Conservation (phyloP, 2,329 filamentous ascomycete species). For the Fusarium sp. region DNA sequence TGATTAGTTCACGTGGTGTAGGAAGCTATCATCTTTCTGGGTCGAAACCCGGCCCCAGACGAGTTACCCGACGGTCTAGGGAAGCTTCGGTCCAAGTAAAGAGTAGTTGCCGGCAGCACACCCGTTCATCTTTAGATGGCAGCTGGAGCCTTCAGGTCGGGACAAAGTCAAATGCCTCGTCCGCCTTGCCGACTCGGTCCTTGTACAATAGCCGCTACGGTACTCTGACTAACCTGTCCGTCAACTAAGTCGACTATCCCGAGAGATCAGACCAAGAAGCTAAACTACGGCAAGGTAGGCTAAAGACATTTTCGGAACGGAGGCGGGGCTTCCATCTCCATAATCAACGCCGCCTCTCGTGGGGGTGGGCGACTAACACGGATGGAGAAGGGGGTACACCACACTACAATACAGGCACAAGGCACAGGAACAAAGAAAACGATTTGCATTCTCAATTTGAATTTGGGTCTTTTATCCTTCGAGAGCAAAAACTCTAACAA, state of each 20-base stretch:
- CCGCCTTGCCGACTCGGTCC: slow-evolving; percentile 32
- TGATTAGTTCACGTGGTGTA: slow-evolving; percentile 25
- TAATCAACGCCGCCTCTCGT: slow-evolving; percentile 26
- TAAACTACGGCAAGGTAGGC: neutral
- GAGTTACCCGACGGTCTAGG: slow-evolving; percentile 21
- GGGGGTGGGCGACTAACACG: slow-evolving; percentile 21
- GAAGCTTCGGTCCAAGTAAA: neutral
- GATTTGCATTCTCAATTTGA: slow-evolving; percentile 18
- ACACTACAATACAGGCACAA: slow-evolving; percentile 14
- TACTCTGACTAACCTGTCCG: neutral
- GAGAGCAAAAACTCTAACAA: slow-evolving; percentile 10
- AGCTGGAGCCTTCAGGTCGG: slow-evolving; percentile 14
- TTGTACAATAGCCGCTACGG: slow-evolving; percentile 4
- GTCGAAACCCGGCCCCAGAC: slow-evolving; percentile 15
- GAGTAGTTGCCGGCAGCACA: slow-evolving; percentile 15
- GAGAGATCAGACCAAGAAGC: slow-evolving; percentile 14
- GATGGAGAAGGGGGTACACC: slow-evolving; percentile 15
- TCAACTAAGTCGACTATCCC: slow-evolving; percentile 9
- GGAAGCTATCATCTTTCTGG: slow-evolving; percentile 5
- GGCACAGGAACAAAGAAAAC: slow-evolving; percentile 28
- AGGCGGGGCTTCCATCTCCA: slow-evolving; percentile 27
- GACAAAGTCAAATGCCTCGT: slow-evolving; percentile 38
- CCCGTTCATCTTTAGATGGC: slow-evolving; percentile 4
- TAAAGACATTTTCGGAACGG: slow-evolving; percentile 29
- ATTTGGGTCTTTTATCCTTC: neutral